phyloP scores from a whole-genome alignment of 257 asterid species.

The Petunia secreta region DNA sequence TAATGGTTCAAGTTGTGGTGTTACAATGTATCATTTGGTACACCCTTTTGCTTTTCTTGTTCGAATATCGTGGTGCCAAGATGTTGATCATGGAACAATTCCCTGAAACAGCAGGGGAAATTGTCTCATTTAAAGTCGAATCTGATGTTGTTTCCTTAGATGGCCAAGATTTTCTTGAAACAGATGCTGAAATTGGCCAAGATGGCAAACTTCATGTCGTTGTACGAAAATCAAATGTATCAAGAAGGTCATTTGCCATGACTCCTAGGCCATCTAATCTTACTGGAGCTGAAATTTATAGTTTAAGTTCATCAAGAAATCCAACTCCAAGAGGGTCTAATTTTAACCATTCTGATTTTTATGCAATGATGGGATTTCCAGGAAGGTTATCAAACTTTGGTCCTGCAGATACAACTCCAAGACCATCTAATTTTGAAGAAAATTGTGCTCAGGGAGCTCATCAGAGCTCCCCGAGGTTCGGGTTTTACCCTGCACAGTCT shows the following conservation, averaged over 20 bases:
- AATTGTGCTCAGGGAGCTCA: conserved; percentile 58
- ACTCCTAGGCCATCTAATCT: conserved; percentile 61
- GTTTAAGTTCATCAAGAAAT: conserved; percentile 52
- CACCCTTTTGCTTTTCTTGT: conserved; percentile 69
- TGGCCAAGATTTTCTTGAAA: conserved; percentile 90
- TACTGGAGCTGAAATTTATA: conserved; percentile 57
- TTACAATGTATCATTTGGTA: conserved; percentile 91
- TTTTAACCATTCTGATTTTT: conserved; percentile 52
- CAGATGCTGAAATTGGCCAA: conserved; percentile 77
- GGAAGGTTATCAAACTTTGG: conserved; percentile 27
- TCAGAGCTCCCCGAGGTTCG: conserved; percentile 66
- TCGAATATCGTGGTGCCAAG: conserved; percentile 87
- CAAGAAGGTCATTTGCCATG: conserved; percentile 59
- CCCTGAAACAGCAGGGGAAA: conserved; percentile 87
- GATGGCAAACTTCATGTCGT: conserved; percentile 90
- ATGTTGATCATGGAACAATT: conserved; percentile 83
- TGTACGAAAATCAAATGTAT: conserved; percentile 82
- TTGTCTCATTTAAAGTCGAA: conserved; percentile 81
- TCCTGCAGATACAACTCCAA: conserved; percentile 72
- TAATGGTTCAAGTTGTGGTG: conserved; percentile 89
- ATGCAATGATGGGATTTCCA: conserved; percentile 61
- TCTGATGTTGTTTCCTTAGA: conserved; percentile 92
- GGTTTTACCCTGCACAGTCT: conserved; percentile 60
- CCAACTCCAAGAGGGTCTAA: conserved; percentile 59
- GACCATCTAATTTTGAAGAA: conserved; percentile 89